Evolutionary conservation across 345 rosid genomes (phyloP).

Genomic region (Populus simonii): DNA sequence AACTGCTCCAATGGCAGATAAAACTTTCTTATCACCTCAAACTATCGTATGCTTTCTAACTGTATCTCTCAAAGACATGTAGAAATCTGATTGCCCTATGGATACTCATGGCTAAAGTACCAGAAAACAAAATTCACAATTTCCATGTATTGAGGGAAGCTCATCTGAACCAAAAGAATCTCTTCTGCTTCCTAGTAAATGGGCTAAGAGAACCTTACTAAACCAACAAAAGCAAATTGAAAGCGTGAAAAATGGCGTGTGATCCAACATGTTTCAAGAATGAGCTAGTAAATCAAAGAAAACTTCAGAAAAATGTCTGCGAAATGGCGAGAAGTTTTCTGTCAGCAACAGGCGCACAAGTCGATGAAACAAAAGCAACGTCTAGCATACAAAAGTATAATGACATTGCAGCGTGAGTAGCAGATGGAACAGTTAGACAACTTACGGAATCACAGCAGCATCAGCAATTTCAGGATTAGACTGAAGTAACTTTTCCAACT

Average conservation of each 20-base stretch:
- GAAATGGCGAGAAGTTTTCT: background rate
- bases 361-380: background rate
- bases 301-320: background rate
- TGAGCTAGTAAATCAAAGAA: background rate
- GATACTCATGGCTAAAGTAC: background rate
- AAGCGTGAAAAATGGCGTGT: background rate
- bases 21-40: background rate
- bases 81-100: background rate
- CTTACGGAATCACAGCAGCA: constrained; percentile 96
- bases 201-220: background rate
- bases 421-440: constrained; percentile 1
- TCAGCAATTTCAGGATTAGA: constrained; percentile 72
- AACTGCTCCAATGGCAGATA: constrained; percentile 37
- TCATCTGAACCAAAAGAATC: background rate
- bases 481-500: constrained; percentile 77
- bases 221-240: background rate
- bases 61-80: background rate
- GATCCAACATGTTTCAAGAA: background rate
- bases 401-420: background rate
- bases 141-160: background rate
- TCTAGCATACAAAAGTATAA: background rate
- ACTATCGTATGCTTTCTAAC: background rate
- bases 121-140: background rate
- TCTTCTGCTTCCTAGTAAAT: background rate
- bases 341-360: background rate